Conservation (phyloP, 2,329 filamentous ascomycete species). For the Fusarium tanahbumbuense region DNA sequence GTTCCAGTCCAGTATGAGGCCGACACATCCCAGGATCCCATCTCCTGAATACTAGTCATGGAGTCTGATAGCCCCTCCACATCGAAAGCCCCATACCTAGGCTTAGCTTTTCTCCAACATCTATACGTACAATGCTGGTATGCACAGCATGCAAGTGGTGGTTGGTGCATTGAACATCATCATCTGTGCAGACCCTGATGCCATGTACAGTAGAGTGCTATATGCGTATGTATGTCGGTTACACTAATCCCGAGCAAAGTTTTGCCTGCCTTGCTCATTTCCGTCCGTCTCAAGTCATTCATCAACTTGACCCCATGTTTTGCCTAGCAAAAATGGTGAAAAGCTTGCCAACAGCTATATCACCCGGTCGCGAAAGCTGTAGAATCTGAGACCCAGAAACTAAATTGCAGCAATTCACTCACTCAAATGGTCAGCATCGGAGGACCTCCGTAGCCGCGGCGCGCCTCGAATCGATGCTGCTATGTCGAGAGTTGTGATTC, state of each 20-base stretch:
- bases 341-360: not conserved
- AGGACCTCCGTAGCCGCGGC: slow-evolving; percentile 7
- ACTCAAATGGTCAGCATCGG: slow-evolving; percentile 9
- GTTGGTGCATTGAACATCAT: slow-evolving; percentile 37
- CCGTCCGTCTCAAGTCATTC: slow-evolving; percentile 8
- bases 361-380: not conserved
- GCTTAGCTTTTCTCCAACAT: slow-evolving; percentile 1
- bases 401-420: not conserved
- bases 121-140: not conserved
- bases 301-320: slow-evolving; percentile 14
- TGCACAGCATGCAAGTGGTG: slow-evolving; percentile 12
- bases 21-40: slow-evolving; percentile 14
- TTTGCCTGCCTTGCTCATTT: slow-evolving; percentile 13
- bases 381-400: not conserved
- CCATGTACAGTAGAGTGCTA: not conserved
- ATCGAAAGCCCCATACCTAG: slow-evolving; percentile 14
- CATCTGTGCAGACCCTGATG: slow-evolving; percentile 38
- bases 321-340: not conserved
- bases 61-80: slow-evolving; percentile 15
- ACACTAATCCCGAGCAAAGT: slow-evolving; percentile 20
- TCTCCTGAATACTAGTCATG: slow-evolving; percentile 20
- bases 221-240: not conserved
- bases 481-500: not conserved
- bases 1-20: slow-evolving; percentile 5
- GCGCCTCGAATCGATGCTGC: slow-evolving; percentile 2